Evolutionary conservation across 306 rosid genomes (phyloP).

Genomic region (Begonia loranthoides): DNA sequence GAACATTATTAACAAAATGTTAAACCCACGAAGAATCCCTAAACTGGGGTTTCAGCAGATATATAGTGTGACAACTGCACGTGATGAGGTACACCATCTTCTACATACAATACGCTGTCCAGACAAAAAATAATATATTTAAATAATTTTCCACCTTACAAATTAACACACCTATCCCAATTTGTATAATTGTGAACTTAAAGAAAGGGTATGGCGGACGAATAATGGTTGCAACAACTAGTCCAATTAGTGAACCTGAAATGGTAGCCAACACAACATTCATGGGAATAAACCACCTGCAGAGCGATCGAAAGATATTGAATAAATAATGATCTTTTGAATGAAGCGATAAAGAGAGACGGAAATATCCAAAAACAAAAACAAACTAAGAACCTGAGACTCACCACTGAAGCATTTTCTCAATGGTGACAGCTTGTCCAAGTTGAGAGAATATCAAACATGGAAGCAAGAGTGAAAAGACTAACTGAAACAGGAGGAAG

Average conservation of each 20-base stretch:
- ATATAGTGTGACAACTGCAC: too few relatives aligned
- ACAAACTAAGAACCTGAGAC: constrained; percentile 6
- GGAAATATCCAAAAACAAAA: neutral
- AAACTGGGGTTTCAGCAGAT: too few relatives aligned
- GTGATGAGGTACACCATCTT: too few relatives aligned
- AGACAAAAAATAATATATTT: too few relatives aligned
- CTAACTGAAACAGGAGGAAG: constrained; percentile 44
- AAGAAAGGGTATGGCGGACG: constrained; percentile 94
- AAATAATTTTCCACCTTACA: too few relatives aligned
- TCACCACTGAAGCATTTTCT: constrained; percentile 83
- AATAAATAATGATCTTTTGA: neutral
- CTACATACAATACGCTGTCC: too few relatives aligned
- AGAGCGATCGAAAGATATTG: constrained; percentile 7
- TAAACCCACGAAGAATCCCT: too few relatives aligned
- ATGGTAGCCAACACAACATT: constrained; percentile 62
- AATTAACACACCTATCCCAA: constrained; percentile 56
- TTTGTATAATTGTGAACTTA: constrained; percentile 75
- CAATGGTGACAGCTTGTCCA: constrained; percentile 71
- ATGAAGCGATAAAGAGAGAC: neutral
- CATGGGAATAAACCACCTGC: constrained; percentile 96
- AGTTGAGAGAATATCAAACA: constrained; percentile 90
- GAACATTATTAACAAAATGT: constrained; percentile 2
- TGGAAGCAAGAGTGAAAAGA: constrained; percentile 82
- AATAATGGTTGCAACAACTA: constrained; percentile 46
- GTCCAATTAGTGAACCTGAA: constrained; percentile 81